Conservation (phyloP, 2,329 filamentous ascomycete species). For the Sclerotinia minor region DNA sequence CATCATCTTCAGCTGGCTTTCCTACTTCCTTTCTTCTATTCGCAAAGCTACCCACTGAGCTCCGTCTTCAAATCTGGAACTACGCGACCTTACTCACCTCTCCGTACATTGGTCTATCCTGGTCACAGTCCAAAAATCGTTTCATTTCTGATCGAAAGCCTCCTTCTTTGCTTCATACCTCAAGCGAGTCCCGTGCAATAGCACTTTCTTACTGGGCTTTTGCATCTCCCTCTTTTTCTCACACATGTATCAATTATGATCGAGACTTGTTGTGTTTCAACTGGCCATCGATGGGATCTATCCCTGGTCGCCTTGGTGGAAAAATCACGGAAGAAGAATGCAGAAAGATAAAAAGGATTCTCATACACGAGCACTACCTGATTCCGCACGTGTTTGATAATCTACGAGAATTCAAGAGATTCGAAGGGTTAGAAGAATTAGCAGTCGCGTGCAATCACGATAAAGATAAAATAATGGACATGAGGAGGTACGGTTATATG, state of each 20-base stretch:
- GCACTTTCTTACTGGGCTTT: conserved; percentile 16
- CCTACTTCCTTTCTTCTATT: conserved; percentile 9
- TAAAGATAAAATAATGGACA: conserved; percentile 11
- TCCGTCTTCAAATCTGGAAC: conserved; percentile 20
- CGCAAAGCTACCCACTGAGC: conserved; percentile 13
- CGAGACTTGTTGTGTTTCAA: conserved; percentile 21
- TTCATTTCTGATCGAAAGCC: conserved; percentile 19
- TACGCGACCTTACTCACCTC: conserved; percentile 14
- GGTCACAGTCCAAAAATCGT: background rate
- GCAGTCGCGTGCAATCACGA: conserved; percentile 15
- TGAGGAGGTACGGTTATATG: conserved; percentile 18
- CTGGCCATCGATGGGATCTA: conserved; percentile 15
- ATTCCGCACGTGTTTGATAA: conserved; percentile 21
- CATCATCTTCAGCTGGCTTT: background rate
- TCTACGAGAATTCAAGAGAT: conserved; percentile 10
- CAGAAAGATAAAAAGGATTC: conserved; percentile 8
- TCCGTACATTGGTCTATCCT: conserved; percentile 13
- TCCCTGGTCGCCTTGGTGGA: conserved; percentile 9
- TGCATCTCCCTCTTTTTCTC: conserved; percentile 7
- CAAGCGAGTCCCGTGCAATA: conserved; percentile 20
- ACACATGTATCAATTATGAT: conserved; percentile 16
- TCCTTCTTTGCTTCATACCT: conserved; percentile 13
- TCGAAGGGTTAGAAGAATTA: conserved; percentile 16
- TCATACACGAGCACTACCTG: conserved; percentile 18
- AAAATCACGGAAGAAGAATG: conserved; percentile 16